Conservation (phyloP, 257 asterid genomes). For the Solanum pinnatisectum region DNA sequence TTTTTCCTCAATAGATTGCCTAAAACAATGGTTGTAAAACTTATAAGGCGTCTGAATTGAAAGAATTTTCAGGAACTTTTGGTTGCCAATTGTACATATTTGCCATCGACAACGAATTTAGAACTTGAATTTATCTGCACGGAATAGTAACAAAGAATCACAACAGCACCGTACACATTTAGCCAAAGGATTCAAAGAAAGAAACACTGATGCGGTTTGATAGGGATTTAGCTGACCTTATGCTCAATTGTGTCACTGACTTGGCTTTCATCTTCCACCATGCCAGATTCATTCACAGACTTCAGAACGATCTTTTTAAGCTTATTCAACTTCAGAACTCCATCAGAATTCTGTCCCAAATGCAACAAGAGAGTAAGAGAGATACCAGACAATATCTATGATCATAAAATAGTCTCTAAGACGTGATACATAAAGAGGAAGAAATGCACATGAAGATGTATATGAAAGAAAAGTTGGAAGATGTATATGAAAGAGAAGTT, state of each 20-base stretch:
- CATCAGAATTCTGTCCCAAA: constrained; percentile 53
- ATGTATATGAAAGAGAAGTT: background rate
- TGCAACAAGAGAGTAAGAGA: constrained; percentile 3
- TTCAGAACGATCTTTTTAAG: constrained; percentile 45
- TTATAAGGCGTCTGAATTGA: background rate
- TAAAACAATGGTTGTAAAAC: background rate
- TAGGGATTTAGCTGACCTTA: constrained; percentile 33
- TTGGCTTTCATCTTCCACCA: constrained; percentile 27
- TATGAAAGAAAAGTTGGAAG: background rate
- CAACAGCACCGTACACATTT: background rate
- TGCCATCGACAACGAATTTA: constrained; percentile 48
- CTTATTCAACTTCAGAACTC: constrained; percentile 49
- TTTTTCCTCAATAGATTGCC: background rate
- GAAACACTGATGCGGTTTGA: background rate
- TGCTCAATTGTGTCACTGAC: constrained; percentile 39
- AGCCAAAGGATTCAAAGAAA: background rate
- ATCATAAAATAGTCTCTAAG: background rate
- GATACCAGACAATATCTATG: background rate
- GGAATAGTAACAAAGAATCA: background rate
- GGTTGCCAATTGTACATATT: constrained; percentile 38
- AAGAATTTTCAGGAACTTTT: constrained; percentile 16
- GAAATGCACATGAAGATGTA: background rate
- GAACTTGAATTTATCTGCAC: constrained; percentile 68
- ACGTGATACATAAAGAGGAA: background rate
- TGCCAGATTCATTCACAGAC: constrained; percentile 57